Evolutionary conservation across 2,329 filamentous ascomycete species (phyloP).

Genomic region (Phialemonium atrogriseum): DNA sequence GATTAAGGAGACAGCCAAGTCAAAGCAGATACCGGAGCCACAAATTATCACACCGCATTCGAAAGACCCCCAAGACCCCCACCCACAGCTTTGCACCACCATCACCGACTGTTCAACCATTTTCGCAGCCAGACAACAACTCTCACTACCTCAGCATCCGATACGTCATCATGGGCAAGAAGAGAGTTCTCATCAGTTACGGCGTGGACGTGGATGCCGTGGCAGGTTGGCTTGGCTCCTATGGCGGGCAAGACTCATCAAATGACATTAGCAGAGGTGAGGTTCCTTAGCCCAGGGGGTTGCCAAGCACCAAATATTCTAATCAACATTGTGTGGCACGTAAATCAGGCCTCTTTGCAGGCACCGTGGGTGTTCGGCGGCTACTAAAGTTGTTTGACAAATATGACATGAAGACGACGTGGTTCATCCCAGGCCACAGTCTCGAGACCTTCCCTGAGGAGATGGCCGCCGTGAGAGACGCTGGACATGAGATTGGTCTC

Average conservation of each 20-base stretch:
- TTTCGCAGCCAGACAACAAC: no score
- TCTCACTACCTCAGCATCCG: no score
- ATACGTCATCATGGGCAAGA: slow-evolving; percentile 23
- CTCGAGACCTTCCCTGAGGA: slow-evolving; percentile 37
- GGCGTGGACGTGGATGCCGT: slow-evolving; percentile 24
- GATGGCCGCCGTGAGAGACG: slow-evolving; percentile 33
- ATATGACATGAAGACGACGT: slow-evolving; percentile 59
- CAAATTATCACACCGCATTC: no score
- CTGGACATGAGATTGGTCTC: slow-evolving; percentile 42
- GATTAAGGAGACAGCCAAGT: no score
- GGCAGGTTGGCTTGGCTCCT: slow-evolving; percentile 22
- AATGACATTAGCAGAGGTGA: slow-evolving; percentile 22
- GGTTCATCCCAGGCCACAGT: slow-evolving; percentile 41
- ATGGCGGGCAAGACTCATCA: slow-evolving; percentile 22
- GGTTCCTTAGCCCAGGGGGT: background rate
- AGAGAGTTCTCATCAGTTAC: slow-evolving; percentile 21
- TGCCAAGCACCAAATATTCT: background rate
- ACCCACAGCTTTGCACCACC: no score
- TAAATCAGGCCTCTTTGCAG: slow-evolving; percentile 52
- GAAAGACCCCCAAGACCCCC: no score
- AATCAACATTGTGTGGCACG: background rate
- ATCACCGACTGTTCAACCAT: no score
- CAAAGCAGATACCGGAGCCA: no score
- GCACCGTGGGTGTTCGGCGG: slow-evolving; percentile 55
- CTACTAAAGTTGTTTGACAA: slow-evolving; percentile 65